Evolutionary conservation across 139 green algal genomes (phyloP).

Genomic region (Yamagishiella unicocca): DNA sequence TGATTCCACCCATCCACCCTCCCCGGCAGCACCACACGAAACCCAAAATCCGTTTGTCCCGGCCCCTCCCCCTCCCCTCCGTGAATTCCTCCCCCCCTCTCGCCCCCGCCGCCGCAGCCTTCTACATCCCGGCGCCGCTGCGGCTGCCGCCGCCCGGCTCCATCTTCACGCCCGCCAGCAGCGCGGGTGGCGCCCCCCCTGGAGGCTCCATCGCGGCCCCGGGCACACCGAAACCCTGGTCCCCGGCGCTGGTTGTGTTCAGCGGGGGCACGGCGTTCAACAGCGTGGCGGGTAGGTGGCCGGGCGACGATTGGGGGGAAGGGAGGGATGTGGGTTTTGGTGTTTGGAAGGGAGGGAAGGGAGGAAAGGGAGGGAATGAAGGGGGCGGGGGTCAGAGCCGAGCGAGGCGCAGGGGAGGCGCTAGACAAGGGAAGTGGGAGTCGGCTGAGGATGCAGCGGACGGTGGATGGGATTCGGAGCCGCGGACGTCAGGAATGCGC

Average conservation of each 20-base stretch:
- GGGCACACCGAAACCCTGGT: constrained; percentile 7
- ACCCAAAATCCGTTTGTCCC: too few species aligned
- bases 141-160: neutral
- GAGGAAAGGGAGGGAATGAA: too few species aligned
- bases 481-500: too few species aligned
- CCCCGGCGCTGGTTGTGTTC: constrained; percentile 88
- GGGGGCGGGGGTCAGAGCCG: too few species aligned
- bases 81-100: neutral
- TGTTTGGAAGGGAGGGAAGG: neutral
- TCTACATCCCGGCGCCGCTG: neutral
- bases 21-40: too few species aligned
- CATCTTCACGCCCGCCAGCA: constrained; percentile 7
- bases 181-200: neutral
- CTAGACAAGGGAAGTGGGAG: too few species aligned
- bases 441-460: too few species aligned
- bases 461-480: too few species aligned
- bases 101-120: neutral
- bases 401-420: too few species aligned
- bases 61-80: neutral
- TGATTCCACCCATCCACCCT: too few species aligned
- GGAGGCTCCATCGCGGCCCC: neutral
- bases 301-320: neutral
- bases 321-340: neutral
- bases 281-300: constrained; percentile 81
- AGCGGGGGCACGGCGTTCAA: constrained; percentile 98